These are phyloP conservation scores for Juncus inflexus DNA, from an alignment of 176 grass and related monocot genomes.

Conservation along the genomic window DNA sequence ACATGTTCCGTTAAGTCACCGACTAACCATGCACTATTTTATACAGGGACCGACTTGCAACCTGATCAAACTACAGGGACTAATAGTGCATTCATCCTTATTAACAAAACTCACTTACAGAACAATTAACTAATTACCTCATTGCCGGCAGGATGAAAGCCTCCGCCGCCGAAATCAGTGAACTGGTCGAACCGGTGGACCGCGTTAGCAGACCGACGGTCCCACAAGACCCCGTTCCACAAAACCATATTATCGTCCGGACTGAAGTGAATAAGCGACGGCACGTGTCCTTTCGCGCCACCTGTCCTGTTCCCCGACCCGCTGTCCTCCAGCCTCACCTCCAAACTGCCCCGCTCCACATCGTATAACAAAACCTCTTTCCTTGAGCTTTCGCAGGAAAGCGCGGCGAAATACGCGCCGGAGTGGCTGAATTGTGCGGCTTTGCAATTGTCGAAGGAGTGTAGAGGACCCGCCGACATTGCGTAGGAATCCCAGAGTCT, in stretches of 20 bases:
- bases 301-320: conserved; percentile 34
- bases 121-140: conserved; percentile 43
- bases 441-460: conserved; percentile 87
- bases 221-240: conserved; percentile 95
- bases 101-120: conserved; percentile 9
- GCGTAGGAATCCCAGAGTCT: conserved; percentile 77
- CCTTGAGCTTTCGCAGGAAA: conserved; percentile 46
- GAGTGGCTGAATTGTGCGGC: conserved; percentile 80
- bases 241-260: conserved; percentile 74
- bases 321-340: conserved; percentile 55
- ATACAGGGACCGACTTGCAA: no score
- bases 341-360: conserved; percentile 58
- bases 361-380: conserved; percentile 76
- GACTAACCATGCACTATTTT: no score
- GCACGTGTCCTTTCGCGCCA: conserved; percentile 43
- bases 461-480: conserved; percentile 52
- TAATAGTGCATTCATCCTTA: no score
- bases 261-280: conserved; percentile 93
- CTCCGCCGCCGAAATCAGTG: conserved; percentile 90
- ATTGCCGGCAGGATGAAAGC: conserved; percentile 95
- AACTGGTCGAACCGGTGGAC: conserved; percentile 93
- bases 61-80: no score
- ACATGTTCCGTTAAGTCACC: no score
- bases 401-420: conserved; percentile 58
- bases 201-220: conserved; percentile 45